phyloP scores from a whole-genome alignment of 176 grass and related monocot species.

The Raddia guianensis region DNA sequence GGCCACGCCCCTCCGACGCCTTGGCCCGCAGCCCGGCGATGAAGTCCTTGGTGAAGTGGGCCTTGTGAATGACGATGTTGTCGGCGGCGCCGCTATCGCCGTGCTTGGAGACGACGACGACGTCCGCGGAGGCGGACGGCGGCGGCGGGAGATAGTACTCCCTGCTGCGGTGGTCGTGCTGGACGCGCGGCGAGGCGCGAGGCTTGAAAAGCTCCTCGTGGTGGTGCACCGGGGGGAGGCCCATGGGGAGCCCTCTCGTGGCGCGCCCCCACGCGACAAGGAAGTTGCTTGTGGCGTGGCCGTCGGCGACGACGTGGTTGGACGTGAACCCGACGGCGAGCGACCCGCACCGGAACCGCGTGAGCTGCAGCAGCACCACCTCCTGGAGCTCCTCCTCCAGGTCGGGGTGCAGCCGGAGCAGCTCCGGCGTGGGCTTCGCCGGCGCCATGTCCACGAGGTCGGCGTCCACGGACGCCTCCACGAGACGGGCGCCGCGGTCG shows the following conservation, averaged over 20 bases:
- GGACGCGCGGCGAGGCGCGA: constrained; percentile 24
- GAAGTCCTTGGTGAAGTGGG: constrained; percentile 62
- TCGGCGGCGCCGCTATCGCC: neutral
- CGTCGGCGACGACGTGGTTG: constrained; percentile 62
- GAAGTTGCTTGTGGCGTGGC: constrained; percentile 62
- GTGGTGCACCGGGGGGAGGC: constrained; percentile 29
- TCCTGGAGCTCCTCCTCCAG: constrained; percentile 39
- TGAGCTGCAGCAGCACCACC: constrained; percentile 62
- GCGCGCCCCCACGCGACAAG: constrained; percentile 68
- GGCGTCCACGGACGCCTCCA: constrained; percentile 54
- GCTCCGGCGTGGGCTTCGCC: constrained; percentile 50
- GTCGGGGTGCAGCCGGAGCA: constrained; percentile 45
- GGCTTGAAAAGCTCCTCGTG: constrained; percentile 39
- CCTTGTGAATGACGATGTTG: constrained; percentile 56
- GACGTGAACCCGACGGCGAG: constrained; percentile 48
- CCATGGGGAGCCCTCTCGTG: constrained; percentile 42
- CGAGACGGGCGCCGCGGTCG: constrained; percentile 44
- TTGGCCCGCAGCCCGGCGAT: constrained; percentile 40
- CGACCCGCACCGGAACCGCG: constrained; percentile 60
- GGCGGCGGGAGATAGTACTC: constrained; percentile 40
- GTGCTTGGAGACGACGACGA: neutral
- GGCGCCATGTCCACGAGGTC: constrained; percentile 40
- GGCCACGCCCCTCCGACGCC: constrained; percentile 31
- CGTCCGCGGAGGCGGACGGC: neutral
- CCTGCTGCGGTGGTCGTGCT: constrained; percentile 45